Base-by-base conservation (phyloP, 495 filamentous ascomycete species). In the Xylaria cubensis region DNA sequence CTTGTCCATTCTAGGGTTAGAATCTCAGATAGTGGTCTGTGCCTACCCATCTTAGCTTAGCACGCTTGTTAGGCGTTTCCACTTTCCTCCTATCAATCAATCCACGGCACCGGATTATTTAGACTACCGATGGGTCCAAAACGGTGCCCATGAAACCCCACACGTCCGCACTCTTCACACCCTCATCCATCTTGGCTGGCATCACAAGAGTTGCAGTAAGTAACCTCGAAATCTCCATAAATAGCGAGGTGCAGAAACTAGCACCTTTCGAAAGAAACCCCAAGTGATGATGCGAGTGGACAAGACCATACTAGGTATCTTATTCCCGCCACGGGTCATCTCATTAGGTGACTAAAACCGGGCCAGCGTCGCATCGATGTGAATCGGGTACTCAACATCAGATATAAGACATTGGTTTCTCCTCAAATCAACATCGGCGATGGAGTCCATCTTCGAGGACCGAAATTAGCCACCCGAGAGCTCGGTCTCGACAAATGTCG, bases 51-150 rank as follows among this genome's bases (percentile, higher is more conserved):
- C 29, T 56, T 56, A 56, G 50, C 29, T 56, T 56, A 56, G 50
- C 24, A 26, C 8, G 42, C 42, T 44, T 44, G 34, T 36, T 36
- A 36, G 34, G 3, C 34, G 34, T 36, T 36, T 29, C 26, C 26
- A 3, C 17, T 44, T 56, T 56, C 12, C 24, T 56, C 24, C 24
- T n/a, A 26, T 17, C 0, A 21, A 41, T 21, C 7, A 2, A 24
- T 56, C 48, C 36, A 41, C 65, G 44, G 65, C 65, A 17, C 36
- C 65, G 65, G 29, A 55, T 56, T 56, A 67, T 41, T 29, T 32
- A 21, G 34, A 7, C 36, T 24, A 56, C 34, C 65, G 65, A 56
- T 55, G 21, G 64, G 42, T 55, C 34, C 34, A 36, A 36, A 36
- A 36, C 34, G 3, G 36, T 39, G 8, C 36, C 36, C 8, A n/a